These are phyloP conservation scores for Amanita rubescens DNA, from an alignment of 768 basidiomycete genomes.

Conservation along the genomic window DNA sequence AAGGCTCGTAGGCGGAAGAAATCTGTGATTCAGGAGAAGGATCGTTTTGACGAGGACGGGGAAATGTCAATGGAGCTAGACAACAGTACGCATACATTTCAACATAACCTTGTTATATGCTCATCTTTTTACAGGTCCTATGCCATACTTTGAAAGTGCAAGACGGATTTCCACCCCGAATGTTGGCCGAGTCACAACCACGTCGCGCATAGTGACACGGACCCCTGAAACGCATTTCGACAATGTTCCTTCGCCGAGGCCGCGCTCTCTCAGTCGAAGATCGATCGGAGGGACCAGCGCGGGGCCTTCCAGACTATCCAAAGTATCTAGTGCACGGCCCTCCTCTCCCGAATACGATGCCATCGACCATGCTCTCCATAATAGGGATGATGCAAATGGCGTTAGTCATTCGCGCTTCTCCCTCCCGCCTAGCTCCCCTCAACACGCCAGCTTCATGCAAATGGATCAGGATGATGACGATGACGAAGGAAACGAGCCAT, in stretches of 20 bases:
- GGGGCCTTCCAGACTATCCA: constrained; percentile 34
- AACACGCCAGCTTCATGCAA: constrained; percentile 39
- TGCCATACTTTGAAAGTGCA: constrained; percentile 34
- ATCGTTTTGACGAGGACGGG: constrained; percentile 48
- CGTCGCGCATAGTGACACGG: constrained; percentile 42
- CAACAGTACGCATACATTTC: constrained; percentile 44
- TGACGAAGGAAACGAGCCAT: constrained; percentile 25
- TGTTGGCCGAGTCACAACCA: constrained; percentile 28
- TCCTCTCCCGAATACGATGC: constrained; percentile 16
- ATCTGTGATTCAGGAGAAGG: constrained; percentile 28
- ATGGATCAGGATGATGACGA: constrained; percentile 37
- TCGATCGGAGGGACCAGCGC: constrained; percentile 27
- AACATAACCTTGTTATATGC: not conserved
- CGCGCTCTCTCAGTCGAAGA: constrained; percentile 22
- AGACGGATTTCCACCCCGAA: constrained; percentile 35
- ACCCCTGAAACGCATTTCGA: constrained; percentile 55
- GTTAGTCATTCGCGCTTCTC: constrained; percentile 18
- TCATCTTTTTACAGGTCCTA: constrained; percentile 25
- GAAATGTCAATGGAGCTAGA: constrained; percentile 76
- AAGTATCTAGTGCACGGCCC: constrained; percentile 3
- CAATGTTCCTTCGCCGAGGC: constrained; percentile 52
- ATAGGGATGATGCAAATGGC: constrained; percentile 19
- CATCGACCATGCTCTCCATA: constrained; percentile 20
- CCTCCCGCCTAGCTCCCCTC: constrained; percentile 19
- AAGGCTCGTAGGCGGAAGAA: constrained; percentile 42